phyloP scores from a whole-genome alignment of 2,329 filamentous ascomycete species.

The Leptoxyphium fumago region DNA sequence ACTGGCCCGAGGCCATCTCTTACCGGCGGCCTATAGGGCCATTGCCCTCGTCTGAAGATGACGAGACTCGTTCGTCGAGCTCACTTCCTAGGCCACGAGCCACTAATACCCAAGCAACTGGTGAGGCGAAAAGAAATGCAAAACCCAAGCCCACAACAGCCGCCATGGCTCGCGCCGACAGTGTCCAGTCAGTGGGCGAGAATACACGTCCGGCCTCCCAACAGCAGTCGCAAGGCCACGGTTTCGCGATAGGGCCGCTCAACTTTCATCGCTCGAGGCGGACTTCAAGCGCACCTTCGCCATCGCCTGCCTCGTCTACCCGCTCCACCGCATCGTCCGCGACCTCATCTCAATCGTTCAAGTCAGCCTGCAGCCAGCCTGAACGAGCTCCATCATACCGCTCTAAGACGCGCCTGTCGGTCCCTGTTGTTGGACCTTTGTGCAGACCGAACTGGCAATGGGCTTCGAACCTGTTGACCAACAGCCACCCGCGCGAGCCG shows the following conservation, averaged over 20 bases:
- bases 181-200: not conserved
- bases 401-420: not conserved
- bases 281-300: not conserved
- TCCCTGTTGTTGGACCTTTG: not conserved
- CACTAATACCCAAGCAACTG: not conserved
- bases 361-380: not conserved
- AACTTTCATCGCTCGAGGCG: too few species aligned
- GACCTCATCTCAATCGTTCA: not conserved
- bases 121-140: not conserved
- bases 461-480: constrained; percentile 4
- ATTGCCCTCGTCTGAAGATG: not conserved
- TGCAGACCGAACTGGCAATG: constrained; percentile 4
- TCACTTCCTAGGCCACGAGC: not conserved
- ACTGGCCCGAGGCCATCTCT: constrained; percentile 1
- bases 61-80: not conserved
- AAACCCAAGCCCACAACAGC: not conserved
- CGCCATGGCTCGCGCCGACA: not conserved
- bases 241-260: too few species aligned
- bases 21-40: not conserved
- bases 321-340: not conserved
- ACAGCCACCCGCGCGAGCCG: constrained; percentile 6
- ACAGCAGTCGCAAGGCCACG: too few species aligned
- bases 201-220: not conserved
- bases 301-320: not conserved
- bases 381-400: not conserved